Percentiles rank a stretch among this genome's conserved stretches.
phyloP scores from a whole-genome alignment of 257 asterid genomes.

The Phtheirospermum japonicum region DNA sequence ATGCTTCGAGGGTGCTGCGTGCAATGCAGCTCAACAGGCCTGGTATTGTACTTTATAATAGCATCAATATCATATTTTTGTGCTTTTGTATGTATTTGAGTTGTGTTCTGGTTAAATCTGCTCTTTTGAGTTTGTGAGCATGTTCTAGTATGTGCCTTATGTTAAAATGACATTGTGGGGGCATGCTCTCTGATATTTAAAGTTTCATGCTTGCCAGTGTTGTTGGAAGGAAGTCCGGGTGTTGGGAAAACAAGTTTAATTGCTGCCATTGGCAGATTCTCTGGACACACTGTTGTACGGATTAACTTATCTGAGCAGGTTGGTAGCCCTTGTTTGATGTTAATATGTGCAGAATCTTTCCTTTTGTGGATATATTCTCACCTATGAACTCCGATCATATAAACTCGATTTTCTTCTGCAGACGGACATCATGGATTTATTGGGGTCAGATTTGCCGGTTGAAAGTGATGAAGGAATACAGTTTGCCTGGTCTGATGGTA shows the following conservation, averaged over 20 bases:
- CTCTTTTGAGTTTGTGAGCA: neutral
- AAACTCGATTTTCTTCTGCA: conserved; percentile 40
- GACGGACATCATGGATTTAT: conserved; percentile 96
- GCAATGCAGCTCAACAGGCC: conserved; percentile 98
- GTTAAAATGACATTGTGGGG: neutral
- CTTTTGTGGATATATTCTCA: conserved; percentile 15
- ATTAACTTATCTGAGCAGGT: conserved; percentile 98
- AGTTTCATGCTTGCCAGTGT: conserved; percentile 45
- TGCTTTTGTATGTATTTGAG: too few relatives aligned
- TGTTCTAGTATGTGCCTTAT: neutral
- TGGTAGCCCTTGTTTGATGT: conserved; percentile 21
- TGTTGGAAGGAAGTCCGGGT: conserved; percentile 99
- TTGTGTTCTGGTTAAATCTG: neutral
- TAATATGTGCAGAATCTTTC: conserved; percentile 9
- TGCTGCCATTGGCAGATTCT: conserved; percentile 82
- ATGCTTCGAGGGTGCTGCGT: conserved; percentile 88
- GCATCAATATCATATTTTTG: conserved; percentile 7
- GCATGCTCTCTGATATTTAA: conserved; percentile 31
- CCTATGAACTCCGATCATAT: conserved; percentile 15
- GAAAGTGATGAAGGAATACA: conserved; percentile 89
- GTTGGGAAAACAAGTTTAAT: conserved; percentile 96
- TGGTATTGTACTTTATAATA: conserved; percentile 44
- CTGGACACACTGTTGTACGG: conserved; percentile 92
- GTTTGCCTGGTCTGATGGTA: conserved; percentile 98
- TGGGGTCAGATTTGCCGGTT: conserved; percentile 96